These are phyloP conservation scores for Mrakia gelida DNA, from an alignment of 768 basidiomycete genomes.

Conservation along the genomic window DNA sequence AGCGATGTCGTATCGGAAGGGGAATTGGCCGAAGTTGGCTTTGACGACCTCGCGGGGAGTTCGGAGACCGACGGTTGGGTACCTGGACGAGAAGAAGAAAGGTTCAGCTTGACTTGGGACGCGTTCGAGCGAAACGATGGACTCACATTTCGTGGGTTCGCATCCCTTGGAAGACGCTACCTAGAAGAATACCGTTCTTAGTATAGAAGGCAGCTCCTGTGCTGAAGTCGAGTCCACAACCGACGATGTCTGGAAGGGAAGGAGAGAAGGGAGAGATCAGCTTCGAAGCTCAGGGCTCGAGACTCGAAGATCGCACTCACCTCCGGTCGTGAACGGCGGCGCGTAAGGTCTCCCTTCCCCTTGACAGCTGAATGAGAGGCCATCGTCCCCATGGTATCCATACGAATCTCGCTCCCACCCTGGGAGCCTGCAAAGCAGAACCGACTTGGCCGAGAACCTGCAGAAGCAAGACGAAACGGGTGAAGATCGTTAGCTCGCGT, in stretches of 20 bases:
- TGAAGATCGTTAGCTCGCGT: neutral
- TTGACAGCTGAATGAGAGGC: slow-evolving; percentile 32
- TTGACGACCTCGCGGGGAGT: slow-evolving; percentile 28
- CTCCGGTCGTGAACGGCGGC: slow-evolving; percentile 60
- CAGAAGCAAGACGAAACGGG: neutral
- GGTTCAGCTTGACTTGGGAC: neutral
- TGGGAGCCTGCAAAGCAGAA: slow-evolving; percentile 38
- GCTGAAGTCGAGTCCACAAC: slow-evolving; percentile 88
- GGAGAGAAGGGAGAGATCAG: neutral
- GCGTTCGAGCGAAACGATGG: neutral
- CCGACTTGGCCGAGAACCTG: slow-evolving; percentile 33
- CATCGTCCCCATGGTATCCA: slow-evolving; percentile 46
- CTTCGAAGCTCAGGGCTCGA: neutral
- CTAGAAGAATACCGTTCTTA: slow-evolving; percentile 64
- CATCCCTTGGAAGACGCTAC: slow-evolving; percentile 17
- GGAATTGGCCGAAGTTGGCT: slow-evolving; percentile 24
- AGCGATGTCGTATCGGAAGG: slow-evolving; percentile 22
- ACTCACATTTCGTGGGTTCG: slow-evolving; percentile 1
- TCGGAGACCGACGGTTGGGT: slow-evolving; percentile 27
- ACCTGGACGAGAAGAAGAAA: neutral
- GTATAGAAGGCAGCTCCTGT: slow-evolving; percentile 75
- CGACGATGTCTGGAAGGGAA: slow-evolving; percentile 60
- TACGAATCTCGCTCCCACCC: slow-evolving; percentile 45
- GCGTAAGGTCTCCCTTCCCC: slow-evolving; percentile 81
- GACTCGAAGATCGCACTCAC: neutral